Evolutionary conservation across 768 basidiomycete species (phyloP).

Genomic region (Lanmaoa rubissima): DNA sequence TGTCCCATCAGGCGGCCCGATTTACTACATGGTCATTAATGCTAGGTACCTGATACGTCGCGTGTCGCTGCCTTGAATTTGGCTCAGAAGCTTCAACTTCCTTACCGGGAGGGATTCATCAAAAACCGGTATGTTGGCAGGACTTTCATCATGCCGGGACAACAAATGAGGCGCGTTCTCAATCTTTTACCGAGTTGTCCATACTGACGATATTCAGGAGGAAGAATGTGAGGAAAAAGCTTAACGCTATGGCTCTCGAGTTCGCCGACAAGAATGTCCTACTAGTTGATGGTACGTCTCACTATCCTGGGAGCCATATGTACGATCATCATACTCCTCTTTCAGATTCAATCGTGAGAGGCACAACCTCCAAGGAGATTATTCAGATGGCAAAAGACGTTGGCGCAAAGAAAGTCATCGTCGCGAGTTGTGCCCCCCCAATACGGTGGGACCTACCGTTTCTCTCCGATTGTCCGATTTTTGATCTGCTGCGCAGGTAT

Average conservation of each 20-base stretch:
- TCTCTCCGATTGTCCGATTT: background rate
- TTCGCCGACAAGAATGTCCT: slow-evolving; percentile 91
- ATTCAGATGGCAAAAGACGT: slow-evolving; percentile 99
- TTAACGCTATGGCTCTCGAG: slow-evolving; percentile 98
- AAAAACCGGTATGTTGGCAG: slow-evolving; percentile 98
- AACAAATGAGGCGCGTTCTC: slow-evolving; percentile 73
- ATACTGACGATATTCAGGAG: slow-evolving; percentile 44
- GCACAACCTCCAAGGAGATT: slow-evolving; percentile 98
- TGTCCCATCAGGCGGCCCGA: background rate
- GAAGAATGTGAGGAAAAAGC: slow-evolving; percentile 92
- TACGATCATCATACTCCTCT: background rate
- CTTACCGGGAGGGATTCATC: slow-evolving; percentile 97
- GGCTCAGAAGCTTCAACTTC: slow-evolving; percentile 84
- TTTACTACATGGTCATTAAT: background rate
- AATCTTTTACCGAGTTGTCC: background rate
- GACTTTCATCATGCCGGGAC: slow-evolving; percentile 99
- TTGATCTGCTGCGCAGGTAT: slow-evolving; percentile 43
- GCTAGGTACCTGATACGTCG: slow-evolving; percentile 91
- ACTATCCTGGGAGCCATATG: background rate
- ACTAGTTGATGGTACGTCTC: slow-evolving; percentile 82
- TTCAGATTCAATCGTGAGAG: slow-evolving; percentile 95
- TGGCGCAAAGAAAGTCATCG: slow-evolving; percentile 92
- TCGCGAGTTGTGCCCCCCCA: slow-evolving; percentile 96
- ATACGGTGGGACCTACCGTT: slow-evolving; percentile 59
- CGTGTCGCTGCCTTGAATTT: slow-evolving; percentile 94